phyloP scores from a whole-genome alignment of 768 basidiomycete species.

The Lactarius evosmus region DNA sequence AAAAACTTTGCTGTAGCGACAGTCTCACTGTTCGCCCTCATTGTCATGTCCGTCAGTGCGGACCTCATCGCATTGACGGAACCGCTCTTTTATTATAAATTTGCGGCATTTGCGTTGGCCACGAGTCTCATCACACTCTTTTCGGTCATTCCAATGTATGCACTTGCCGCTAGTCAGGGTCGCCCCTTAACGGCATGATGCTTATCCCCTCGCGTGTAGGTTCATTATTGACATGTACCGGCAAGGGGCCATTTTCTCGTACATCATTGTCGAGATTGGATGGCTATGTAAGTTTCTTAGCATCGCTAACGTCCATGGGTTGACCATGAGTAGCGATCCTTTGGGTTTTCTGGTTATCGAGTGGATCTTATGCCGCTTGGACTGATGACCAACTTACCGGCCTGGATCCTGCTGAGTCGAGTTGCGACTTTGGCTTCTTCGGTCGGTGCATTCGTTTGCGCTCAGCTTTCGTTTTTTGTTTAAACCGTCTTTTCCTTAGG shows the following conservation, averaged over 20 bases:
- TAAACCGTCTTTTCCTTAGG: not conserved
- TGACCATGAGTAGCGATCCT: constrained; percentile 33
- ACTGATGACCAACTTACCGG: not conserved
- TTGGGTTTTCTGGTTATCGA: constrained; percentile 42
- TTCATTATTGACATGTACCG: constrained; percentile 37
- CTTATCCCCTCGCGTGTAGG: constrained; percentile 29
- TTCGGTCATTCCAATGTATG: constrained; percentile 34
- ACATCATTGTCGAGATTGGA: constrained; percentile 38
- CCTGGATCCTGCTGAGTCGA: not conserved
- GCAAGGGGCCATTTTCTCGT: constrained; percentile 40
- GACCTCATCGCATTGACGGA: constrained; percentile 31
- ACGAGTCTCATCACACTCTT: constrained; percentile 33
- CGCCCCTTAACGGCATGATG: not conserved
- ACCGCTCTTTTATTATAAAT: constrained; percentile 26
- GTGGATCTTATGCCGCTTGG: constrained; percentile 34
- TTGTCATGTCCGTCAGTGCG: constrained; percentile 35
- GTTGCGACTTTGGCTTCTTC: constrained; percentile 24
- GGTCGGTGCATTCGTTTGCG: not conserved
- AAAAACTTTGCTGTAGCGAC: constrained; percentile 1
- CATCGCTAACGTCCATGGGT: not conserved
- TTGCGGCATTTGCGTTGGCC: constrained; percentile 34
- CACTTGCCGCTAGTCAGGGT: not conserved
- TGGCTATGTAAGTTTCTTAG: constrained; percentile 37
- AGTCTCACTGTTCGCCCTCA: constrained; percentile 31
- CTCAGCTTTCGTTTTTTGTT: not conserved